Evolutionary conservation across 305 asterid genomes (phyloP).

Genomic region (Caryopteris hybrid): DNA sequence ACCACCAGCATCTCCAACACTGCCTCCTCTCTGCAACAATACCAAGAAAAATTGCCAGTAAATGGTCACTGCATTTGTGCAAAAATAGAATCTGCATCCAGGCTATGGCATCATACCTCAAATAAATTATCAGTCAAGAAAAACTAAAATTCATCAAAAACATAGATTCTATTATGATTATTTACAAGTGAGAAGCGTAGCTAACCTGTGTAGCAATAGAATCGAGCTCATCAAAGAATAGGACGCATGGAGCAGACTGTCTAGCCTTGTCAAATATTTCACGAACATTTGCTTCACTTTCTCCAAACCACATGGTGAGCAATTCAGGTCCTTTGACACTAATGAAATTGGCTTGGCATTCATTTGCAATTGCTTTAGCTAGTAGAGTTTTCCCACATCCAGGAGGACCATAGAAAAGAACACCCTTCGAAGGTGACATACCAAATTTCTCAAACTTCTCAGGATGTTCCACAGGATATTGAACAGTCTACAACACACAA

Average conservation of each 20-base stretch:
- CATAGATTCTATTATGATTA: conserved; percentile 7
- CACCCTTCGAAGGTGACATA: conserved; percentile 96
- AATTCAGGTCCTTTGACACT: no score
- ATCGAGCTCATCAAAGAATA: conserved; percentile 89
- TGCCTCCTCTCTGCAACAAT: conserved; percentile 39
- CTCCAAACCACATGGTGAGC: conserved; percentile 97
- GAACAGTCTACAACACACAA: conserved; percentile 41
- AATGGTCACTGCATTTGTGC: neutral
- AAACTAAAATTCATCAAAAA: no score
- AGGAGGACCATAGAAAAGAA: conserved; percentile 87
- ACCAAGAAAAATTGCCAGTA: neutral
- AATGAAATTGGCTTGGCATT: conserved; percentile 85
- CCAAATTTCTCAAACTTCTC: no score
- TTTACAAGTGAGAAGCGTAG: neutral
- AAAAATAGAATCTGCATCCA: neutral
- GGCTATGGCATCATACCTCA: neutral
- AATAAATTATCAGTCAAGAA: neutral
- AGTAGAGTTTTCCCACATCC: conserved; percentile 91
- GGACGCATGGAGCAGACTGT: conserved; percentile 85
- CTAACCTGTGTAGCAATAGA: conserved; percentile 96
- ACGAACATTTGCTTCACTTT: conserved; percentile 87
- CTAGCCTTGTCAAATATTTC: conserved; percentile 90
- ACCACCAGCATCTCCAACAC: conserved; percentile 52
- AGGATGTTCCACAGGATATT: conserved; percentile 59
- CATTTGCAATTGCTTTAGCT: conserved; percentile 88